Evolutionary conservation across 352 stramenopile species (phyloP).

Genomic region (Globisporangium cylindrosporum): DNA sequence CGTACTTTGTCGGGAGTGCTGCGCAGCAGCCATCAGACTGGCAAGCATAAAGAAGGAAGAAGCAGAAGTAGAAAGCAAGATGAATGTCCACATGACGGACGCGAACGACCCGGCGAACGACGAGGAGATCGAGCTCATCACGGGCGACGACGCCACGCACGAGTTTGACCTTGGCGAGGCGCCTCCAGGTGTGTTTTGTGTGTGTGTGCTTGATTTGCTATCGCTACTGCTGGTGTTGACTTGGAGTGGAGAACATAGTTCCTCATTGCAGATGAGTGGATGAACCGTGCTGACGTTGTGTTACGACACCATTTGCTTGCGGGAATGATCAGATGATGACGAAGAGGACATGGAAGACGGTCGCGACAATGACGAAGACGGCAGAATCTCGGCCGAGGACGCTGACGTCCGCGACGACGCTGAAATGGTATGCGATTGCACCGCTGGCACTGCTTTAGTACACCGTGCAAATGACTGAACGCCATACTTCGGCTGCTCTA

Average conservation of each 20-base stretch:
- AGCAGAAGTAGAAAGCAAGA: conserved; percentile 25
- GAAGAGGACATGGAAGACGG: conserved; percentile 62
- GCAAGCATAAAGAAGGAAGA: conserved; percentile 35
- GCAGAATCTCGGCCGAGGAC: conserved; percentile 55
- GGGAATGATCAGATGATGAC: conserved; percentile 44
- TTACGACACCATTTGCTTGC: neutral
- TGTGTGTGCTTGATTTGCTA: neutral
- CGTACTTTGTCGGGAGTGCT: conserved; percentile 16
- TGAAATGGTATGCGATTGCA: conserved; percentile 41
- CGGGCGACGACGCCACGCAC: conserved; percentile 68
- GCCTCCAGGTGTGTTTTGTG: conserved; percentile 55
- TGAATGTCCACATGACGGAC: conserved; percentile 32
- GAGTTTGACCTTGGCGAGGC: conserved; percentile 85
- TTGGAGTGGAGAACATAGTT: neutral
- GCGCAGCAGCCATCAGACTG: conserved; percentile 7
- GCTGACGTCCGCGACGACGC: conserved; percentile 78
- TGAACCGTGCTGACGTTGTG: neutral
- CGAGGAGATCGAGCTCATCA: conserved; percentile 82
- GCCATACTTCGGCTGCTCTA: conserved; percentile 17
- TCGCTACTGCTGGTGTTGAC: neutral
- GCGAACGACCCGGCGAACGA: conserved; percentile 37
- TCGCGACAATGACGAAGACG: conserved; percentile 42
- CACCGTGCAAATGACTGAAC: neutral
- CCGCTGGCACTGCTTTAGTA: neutral
- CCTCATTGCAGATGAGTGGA: neutral